These are phyloP conservation scores for Elaphomyces granulatus DNA, from an alignment of 495 filamentous ascomycete species.

Conservation along the genomic window DNA sequence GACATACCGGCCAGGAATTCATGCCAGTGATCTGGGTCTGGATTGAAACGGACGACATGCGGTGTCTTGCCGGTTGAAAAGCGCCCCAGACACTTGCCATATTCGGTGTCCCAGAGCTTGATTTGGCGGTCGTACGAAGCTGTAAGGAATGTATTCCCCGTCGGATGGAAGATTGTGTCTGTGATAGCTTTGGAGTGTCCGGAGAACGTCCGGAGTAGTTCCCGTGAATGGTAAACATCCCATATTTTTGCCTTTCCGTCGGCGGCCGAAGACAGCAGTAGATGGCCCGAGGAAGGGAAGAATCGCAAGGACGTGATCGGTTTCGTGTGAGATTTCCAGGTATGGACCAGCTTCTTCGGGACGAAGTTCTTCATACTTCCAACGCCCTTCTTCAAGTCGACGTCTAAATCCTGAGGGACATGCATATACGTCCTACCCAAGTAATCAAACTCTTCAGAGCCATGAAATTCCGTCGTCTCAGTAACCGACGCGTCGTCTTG, in stretches of 20 bases:
- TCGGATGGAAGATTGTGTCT: slow-evolving; percentile 72
- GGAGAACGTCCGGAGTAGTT: slow-evolving; percentile 75
- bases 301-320: slow-evolving; percentile 77
- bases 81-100: slow-evolving; percentile 67
- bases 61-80: slow-evolving; percentile 90
- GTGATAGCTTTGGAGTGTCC: slow-evolving; percentile 85
- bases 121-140: slow-evolving; percentile 86
- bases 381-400: slow-evolving; percentile 69
- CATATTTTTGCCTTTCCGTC: slow-evolving; percentile 88
- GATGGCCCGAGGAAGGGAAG: slow-evolving; percentile 73
- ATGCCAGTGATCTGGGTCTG: slow-evolving; percentile 53
- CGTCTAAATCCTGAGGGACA: slow-evolving; percentile 85
- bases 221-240: slow-evolving; percentile 80
- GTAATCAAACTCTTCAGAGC: slow-evolving; percentile 72
- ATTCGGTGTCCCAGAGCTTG: slow-evolving; percentile 97
- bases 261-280: slow-evolving; percentile 72
- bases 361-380: slow-evolving; percentile 75
- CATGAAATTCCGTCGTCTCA: slow-evolving; percentile 84
- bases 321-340: slow-evolving; percentile 76
- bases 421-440: slow-evolving; percentile 72
- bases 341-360: slow-evolving; percentile 85
- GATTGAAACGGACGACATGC: slow-evolving; percentile 90
- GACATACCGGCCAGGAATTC: slow-evolving; percentile 95
- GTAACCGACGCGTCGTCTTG: slow-evolving; percentile 36
- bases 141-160: slow-evolving; percentile 80